Conservation (phyloP, 2,329 filamentous ascomycete genomes). For the Tolypocladium tundrense region DNA sequence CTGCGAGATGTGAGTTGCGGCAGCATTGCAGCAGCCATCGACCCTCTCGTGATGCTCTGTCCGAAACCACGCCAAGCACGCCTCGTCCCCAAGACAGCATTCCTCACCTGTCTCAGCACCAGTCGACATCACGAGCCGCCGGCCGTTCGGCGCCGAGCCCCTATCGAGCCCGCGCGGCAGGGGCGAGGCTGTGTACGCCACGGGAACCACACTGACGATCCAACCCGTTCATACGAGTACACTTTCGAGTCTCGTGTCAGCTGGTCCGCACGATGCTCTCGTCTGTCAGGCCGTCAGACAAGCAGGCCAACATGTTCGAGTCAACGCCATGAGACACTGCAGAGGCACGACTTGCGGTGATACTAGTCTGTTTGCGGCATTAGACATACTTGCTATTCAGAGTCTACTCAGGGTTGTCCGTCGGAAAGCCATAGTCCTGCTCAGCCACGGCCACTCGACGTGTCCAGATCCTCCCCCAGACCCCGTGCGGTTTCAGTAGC, state of each 20-base stretch:
- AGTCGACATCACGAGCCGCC: background rate
- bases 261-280: background rate
- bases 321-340: background rate
- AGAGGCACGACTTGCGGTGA: background rate
- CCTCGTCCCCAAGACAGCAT: background rate
- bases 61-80: background rate
- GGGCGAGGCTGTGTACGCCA: background rate
- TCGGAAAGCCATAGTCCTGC: background rate
- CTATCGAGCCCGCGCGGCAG: background rate
- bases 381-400: background rate
- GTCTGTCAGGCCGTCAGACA: background rate
- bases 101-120: background rate
- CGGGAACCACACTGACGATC: background rate
- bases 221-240: background rate
- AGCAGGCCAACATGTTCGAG: background rate
- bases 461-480: background rate
- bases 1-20: too few species aligned
- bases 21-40: background rate
- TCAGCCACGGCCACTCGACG: background rate
- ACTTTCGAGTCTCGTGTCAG: background rate
- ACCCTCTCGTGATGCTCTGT: background rate
- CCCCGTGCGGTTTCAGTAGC: background rate
- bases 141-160: background rate
- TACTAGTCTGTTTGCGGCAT: background rate
- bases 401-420: background rate